Evolutionary conservation across 2,329 filamentous ascomycete genomes (phyloP).

Genomic region (Hypomyces perniciosus): DNA sequence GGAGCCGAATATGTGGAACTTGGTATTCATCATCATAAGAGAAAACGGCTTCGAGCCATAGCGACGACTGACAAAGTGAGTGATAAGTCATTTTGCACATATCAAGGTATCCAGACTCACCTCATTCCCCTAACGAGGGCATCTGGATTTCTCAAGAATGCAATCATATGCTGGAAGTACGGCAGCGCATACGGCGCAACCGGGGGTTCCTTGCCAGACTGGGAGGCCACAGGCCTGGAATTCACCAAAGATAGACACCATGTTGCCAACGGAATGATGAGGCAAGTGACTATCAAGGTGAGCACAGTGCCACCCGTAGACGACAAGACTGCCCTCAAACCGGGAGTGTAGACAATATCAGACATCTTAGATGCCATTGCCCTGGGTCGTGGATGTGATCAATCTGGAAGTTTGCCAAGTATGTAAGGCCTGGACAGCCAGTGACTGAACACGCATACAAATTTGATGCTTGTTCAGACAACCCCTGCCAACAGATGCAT

Average conservation of each 20-base stretch:
- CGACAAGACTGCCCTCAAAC: not conserved
- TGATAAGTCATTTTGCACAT: too few relatives aligned
- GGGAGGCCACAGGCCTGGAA: not conserved
- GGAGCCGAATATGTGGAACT: slow-evolving; percentile 1
- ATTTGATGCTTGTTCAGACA: too few relatives aligned
- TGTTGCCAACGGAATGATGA: not conserved
- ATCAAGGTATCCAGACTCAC: not conserved
- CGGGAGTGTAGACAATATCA: too few relatives aligned
- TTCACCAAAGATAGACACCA: not conserved
- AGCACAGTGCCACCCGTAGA: not conserved
- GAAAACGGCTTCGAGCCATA: not conserved
- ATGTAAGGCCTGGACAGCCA: too few relatives aligned
- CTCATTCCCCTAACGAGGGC: not conserved
- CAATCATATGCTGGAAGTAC: slow-evolving; percentile 4
- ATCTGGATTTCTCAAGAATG: not conserved
- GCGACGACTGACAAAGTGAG: not conserved
- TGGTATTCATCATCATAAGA: not conserved
- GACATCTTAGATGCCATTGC: too few relatives aligned
- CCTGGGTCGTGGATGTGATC: too few relatives aligned
- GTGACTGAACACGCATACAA: too few relatives aligned
- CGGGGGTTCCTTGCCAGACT: not conserved
- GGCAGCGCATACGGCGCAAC: slow-evolving; percentile 2
- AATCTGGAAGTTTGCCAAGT: too few relatives aligned
- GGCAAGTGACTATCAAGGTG: not conserved
- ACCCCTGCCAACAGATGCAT: too few relatives aligned